Base-by-base conservation (phyloP, 1,139 yeast genomes). In the Meyerozyma sp. region DNA sequence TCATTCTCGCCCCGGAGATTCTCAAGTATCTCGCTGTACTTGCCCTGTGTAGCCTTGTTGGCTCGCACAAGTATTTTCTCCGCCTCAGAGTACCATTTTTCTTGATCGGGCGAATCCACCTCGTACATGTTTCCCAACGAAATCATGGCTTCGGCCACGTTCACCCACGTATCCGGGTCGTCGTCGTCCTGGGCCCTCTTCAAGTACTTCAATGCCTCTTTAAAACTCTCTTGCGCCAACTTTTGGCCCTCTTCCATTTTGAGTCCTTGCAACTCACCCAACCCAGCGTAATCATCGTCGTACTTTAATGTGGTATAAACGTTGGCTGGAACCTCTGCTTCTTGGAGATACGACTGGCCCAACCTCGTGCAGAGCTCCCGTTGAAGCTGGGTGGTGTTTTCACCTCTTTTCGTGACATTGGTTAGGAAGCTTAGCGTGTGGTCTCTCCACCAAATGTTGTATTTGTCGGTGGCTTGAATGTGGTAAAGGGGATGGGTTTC, bases 141-240 rank as follows among this genome's bases (percentile, higher is more conserved):
- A 32, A 91, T 86, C 58, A 80, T 73, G 1, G 95, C 91, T 61
- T 93, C 98, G 2, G 96, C 96, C 38, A 85, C 68, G 51, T 78
- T 77, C 6, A 82, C 96, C 85, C 93, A 84, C 8, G 84, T 72
- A 46, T 83, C 84, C 0, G 95, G 95, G 32, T 84, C 88, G 42
- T 83, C 88, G 27, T 79, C 81, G 42, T 81, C 79, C 59, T 82
- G 79, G 1, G 90, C 84, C 46, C 69, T 65, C 46, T 71, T 64
- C 44, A 88, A 68, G 53, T 77, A 75, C 35, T 70, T 65, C 32
- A 87, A 65, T 0, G 95, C 95, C 25, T 63, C 63, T n/a, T 62
- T 54, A 23, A 82, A 75, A 42, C 75, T 63, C 3, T 69, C 65
- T 40, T 76, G 68, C 1, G 89, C 84, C 35, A 69, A 64, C 29